Evolutionary conservation across 164 flowering plant genomes (phyloP).

Genomic region (Vitis cinerea): DNA sequence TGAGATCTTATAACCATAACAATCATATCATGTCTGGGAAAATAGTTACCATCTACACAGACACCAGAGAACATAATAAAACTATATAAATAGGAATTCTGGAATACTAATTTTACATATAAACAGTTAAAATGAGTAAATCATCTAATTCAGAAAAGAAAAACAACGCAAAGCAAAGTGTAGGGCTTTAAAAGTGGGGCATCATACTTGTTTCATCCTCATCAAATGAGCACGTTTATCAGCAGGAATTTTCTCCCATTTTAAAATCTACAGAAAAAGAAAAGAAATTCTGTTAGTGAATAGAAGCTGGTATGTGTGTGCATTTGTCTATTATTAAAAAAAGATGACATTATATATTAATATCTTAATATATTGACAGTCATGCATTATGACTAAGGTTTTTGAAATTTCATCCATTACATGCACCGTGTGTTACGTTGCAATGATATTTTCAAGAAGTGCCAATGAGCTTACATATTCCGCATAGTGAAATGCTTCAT

Average conservation of each 20-base stretch:
- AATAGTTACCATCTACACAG: too few relatives aligned
- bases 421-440: background rate
- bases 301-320: background rate
- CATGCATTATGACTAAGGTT: background rate
- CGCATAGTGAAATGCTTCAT: conserved; percentile 83
- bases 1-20: too few relatives aligned
- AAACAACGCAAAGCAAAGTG: too few relatives aligned
- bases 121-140: background rate
- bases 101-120: background rate
- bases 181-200: background rate
- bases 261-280: conserved; percentile 51
- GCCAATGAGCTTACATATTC: conserved; percentile 57
- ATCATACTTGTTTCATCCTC: conserved; percentile 75
- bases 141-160: background rate
- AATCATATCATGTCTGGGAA: too few relatives aligned
- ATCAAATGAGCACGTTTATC: conserved; percentile 79
- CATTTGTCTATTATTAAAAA: background rate
- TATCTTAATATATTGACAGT: too few relatives aligned
- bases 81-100: too few relatives aligned
- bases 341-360: too few relatives aligned
- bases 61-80: too few relatives aligned
- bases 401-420: background rate
- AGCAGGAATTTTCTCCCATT: conserved; percentile 85
- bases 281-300: background rate
- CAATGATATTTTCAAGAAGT: background rate